Base-by-base conservation (phyloP, 192 early-diverging fungal species). In the Backusella luteola region DNA sequence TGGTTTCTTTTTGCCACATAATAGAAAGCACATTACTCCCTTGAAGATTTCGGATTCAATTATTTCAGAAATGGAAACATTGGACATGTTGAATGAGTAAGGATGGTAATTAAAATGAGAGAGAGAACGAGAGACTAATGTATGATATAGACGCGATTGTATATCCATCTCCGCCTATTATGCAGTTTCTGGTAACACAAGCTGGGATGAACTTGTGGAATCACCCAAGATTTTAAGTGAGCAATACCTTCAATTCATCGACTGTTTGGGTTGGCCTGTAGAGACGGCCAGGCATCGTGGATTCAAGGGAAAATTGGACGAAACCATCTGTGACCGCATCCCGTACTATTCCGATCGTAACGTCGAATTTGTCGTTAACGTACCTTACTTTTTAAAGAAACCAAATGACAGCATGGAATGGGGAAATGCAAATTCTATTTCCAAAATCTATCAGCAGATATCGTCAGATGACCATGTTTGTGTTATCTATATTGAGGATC, bases 401-500 rank as follows among this genome's bases (percentile, higher is more conserved):
- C 79, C 80, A 11, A 63, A 63, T 29, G 59, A 53, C 26, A 35
- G 77, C 17, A 32, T 46, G 23, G 49, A 67, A 19, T 71, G 56
- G 67, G 66, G 66, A 8, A 35, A 35, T 0, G 41, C 67, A 17
- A 49, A 77, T 4, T 67, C 76, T 0, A 53, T 75, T 8, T 53
- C 67, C 34, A 81, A 77, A 36, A 79, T 83, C 17, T 84, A 88
- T 76, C 84, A 84, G 66, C 79, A 74, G 73, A 80, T 73, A 41
- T 89, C 70, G 78, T 87, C 76, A n/a, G 89, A 91, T 12, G 93
- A 94, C 73, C 80, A 87, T 36, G 90, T 94, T 0, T 86, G 80
- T 68, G 85, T 95, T 14, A 82, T 94, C 7, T 95, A 93, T 93
- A 81, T 94, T 44, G 90, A 94, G 52, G 91, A 94, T 70, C 67